Base-by-base conservation (phyloP, 148 eudicot genomes). In the Persicaria tinctoria region DNA sequence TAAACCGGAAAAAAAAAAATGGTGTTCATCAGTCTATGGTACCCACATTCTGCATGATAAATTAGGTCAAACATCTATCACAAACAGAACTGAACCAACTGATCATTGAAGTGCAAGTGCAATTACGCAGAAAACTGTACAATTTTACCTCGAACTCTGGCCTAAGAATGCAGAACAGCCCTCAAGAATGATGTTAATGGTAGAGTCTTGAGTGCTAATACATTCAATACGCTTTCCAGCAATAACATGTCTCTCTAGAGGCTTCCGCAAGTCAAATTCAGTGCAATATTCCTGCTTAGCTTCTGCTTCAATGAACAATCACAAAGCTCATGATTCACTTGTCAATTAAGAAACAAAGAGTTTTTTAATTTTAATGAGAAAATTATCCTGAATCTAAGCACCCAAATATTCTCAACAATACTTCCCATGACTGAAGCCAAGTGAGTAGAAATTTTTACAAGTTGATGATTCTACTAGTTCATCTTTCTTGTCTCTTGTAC, bases 211-310 rank as follows among this genome's bases (percentile, higher is more conserved):
- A 74, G 85, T 87, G 87, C 93, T 89, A 47, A 91, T 69, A 71
- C 96, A 91, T 57, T 94, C 93, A 73, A 87, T 82, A 60, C 51
- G 77, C 81, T 87, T 83, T 55, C 88, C 86, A 70, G 71, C 84
- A 62, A 88, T 83, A 74, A 82, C 83, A 60, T 90, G 96, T 77
- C 90, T 91, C 73, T 90, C 97, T 51, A 91, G 73, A 71, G 98
- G 93, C 83, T 91, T 94, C 76, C 98, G 90, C 84, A 91, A 82
- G 75, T 94, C 97, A 84, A 94, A 94, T 53, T 90, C 97, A 78
- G 80, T 88, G 85, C 89, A 87, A 80, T 87, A 94, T 73, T 94
- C 95, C n/a, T 82, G 79, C 63, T 86, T 88, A n/a, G 83, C 89
- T 84, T 88, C 98, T 91, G 89, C 73, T 64, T 41, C 50, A 68